A percentile compares a stretch with the other conserved stretches of the same genome.
These are phyloP conservation scores for Epithemia pelagica DNA, from an alignment of 108 stramenopile genomes.

Conservation along the genomic window DNA sequence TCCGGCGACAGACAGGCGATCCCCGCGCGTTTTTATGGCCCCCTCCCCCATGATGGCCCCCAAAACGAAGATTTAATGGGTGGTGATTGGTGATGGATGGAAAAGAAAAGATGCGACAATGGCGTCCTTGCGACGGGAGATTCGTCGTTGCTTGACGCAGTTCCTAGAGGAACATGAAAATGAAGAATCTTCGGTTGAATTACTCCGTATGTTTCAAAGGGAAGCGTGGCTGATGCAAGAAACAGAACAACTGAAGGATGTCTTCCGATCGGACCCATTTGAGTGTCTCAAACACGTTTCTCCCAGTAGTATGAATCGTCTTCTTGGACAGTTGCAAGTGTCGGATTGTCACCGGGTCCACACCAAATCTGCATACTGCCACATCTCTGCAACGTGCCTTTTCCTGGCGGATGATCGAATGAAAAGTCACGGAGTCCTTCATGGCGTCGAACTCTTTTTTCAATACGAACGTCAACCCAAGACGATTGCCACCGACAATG, in stretches of 20 bases:
- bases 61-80: too few species aligned
- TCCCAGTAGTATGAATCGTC: conserved; percentile 26
- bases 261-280: conserved; percentile 50
- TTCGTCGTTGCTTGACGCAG: background rate
- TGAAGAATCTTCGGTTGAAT: conserved; percentile 28
- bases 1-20: too few species aligned
- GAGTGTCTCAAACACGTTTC: conserved; percentile 24
- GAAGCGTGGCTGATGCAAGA: conserved; percentile 52
- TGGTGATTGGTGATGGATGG: too few species aligned
- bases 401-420: conserved; percentile 30
- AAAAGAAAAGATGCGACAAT: too few species aligned
- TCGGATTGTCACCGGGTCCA: conserved; percentile 41
- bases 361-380: conserved; percentile 30
- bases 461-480: conserved; percentile 28
- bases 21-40: too few species aligned
- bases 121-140: background rate
- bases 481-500: background rate
- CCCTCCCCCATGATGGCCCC: too few species aligned
- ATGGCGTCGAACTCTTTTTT: conserved; percentile 23
- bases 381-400: conserved; percentile 40
- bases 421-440: conserved; percentile 2
- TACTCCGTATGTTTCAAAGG: conserved; percentile 55
- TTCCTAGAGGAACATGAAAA: background rate
- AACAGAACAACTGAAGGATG: conserved; percentile 32
- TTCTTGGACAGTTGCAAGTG: conserved; percentile 41